Evolutionary conservation across 179 eudicot species (phyloP).

Genomic region (Corrigiola litoralis): DNA sequence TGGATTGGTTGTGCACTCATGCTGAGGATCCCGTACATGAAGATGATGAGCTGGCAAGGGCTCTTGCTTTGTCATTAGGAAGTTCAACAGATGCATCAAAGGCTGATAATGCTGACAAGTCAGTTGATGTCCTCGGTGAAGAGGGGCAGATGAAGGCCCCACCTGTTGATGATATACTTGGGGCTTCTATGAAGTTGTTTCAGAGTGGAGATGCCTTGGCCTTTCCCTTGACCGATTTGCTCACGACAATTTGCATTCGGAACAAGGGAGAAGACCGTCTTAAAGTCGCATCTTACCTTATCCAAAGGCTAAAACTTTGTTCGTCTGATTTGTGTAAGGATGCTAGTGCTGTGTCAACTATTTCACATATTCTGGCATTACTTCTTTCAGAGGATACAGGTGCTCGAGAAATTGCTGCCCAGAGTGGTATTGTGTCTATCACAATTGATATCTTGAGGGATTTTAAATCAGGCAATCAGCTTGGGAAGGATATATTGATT

Average conservation of each 20-base stretch:
- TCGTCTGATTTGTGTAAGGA: constrained; percentile 61
- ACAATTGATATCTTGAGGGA: constrained; percentile 61
- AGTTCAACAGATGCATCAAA: constrained; percentile 78
- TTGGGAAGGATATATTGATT: constrained; percentile 40
- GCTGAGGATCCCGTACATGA: constrained; percentile 92
- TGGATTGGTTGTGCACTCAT: constrained; percentile 98
- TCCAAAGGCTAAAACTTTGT: constrained; percentile 71
- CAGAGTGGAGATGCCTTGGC: constrained; percentile 75
- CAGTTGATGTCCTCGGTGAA: constrained; percentile 52
- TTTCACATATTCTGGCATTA: constrained; percentile 82
- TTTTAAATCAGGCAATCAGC: constrained; percentile 41
- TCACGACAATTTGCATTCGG: constrained; percentile 77
- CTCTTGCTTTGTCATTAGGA: constrained; percentile 91
- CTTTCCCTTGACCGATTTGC: constrained; percentile 80
- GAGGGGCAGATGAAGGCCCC: constrained; percentile 64
- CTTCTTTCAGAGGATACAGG: constrained; percentile 81
- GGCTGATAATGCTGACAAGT: constrained; percentile 60
- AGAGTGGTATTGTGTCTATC: constrained; percentile 57
- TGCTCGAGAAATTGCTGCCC: constrained; percentile 74
- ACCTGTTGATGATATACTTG: constrained; percentile 89
- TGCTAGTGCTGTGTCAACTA: constrained; percentile 58
- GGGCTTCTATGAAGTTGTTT: constrained; percentile 73
- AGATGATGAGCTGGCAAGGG: constrained; percentile 93
- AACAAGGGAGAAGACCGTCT: constrained; percentile 92
- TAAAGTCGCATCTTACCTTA: constrained; percentile 69